These are phyloP conservation scores for Colletotrichum cordylinicola DNA, from an alignment of 2,329 filamentous ascomycete species.

Conservation along the genomic window DNA sequence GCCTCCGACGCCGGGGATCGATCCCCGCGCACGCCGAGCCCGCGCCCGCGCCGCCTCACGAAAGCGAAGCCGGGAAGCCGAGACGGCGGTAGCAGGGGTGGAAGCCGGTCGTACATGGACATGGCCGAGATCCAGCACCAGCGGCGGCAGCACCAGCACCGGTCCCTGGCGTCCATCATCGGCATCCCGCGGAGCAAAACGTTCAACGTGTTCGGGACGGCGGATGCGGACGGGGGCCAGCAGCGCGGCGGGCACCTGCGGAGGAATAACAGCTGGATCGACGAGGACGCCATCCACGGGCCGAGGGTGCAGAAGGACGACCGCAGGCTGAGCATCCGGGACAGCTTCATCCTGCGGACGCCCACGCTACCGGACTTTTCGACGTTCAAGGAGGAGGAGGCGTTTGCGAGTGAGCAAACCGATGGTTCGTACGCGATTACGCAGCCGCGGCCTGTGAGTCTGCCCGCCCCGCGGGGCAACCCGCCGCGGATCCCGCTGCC, in stretches of 20 bases:
- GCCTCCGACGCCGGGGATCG: neutral
- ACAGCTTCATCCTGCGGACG: conserved; percentile 33
- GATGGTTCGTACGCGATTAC: conserved; percentile 1
- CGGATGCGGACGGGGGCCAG: neutral
- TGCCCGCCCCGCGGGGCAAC: neutral
- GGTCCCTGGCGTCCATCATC: conserved; percentile 2
- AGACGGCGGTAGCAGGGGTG: neutral
- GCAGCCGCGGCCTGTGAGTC: conserved; percentile 9
- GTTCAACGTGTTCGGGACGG: conserved; percentile 28
- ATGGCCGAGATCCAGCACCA: conserved; percentile 8
- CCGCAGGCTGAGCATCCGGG: conserved; percentile 32
- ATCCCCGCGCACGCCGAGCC: conserved; percentile 7
- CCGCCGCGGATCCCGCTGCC: conserved; percentile 12
- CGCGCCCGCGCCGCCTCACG: conserved; percentile 12
- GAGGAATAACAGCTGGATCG: conserved; percentile 46
- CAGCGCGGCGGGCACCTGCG: neutral
- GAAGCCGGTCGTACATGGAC: neutral
- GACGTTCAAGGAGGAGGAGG: conserved; percentile 27
- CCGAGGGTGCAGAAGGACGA: conserved; percentile 42
- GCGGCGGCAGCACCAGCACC: neutral
- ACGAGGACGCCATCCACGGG: conserved; percentile 57
- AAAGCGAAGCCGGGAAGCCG: neutral
- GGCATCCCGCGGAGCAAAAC: conserved; percentile 27
- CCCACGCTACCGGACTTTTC: conserved; percentile 42
- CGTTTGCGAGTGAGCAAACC: conserved; percentile 7